Percentiles rank a stretch among this genome's conserved stretches.
Evolutionary conservation across 2,329 filamentous ascomycete species (phyloP).

Genomic region (Diaporthe capsici): DNA sequence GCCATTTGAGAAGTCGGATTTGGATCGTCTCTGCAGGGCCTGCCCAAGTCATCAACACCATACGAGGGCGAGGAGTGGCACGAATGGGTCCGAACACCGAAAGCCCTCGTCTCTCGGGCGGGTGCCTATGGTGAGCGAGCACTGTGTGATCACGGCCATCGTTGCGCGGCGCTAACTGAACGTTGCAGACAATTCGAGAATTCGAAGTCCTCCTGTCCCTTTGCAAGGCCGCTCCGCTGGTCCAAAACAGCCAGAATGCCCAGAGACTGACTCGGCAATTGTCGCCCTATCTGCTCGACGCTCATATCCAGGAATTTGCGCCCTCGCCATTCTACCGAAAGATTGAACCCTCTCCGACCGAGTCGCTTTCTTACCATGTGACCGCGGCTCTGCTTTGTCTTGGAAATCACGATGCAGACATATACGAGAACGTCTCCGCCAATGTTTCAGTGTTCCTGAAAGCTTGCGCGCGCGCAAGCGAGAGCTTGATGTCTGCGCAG

Average conservation of each 20-base stretch:
- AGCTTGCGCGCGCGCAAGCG: slow-evolving; percentile 75
- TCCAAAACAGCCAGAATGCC: slow-evolving; percentile 80
- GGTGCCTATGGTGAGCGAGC: slow-evolving; percentile 70
- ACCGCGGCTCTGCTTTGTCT: slow-evolving; percentile 86
- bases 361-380: slow-evolving; percentile 83
- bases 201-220: slow-evolving; percentile 92
- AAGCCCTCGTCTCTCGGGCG: slow-evolving; percentile 61
- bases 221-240: slow-evolving; percentile 87
- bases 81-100: slow-evolving; percentile 64
- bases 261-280: slow-evolving; percentile 85
- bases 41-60: slow-evolving; percentile 59
- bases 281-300: slow-evolving; percentile 87
- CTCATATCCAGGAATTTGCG: slow-evolving; percentile 82
- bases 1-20: slow-evolving; percentile 73
- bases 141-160: background rate
- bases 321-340: slow-evolving; percentile 86
- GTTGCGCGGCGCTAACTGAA: slow-evolving; percentile 27
- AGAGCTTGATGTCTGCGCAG: slow-evolving; percentile 66
- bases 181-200: slow-evolving; percentile 82
- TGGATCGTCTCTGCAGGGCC: slow-evolving; percentile 73
- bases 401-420: slow-evolving; percentile 77
- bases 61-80: slow-evolving; percentile 57
- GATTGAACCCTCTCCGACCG: slow-evolving; percentile 90
- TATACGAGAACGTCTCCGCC: slow-evolving; percentile 76
- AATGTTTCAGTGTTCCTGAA: slow-evolving; percentile 81